phyloP scores from a whole-genome alignment of 805 yeast genomes.

The Wickerhamomyces pijperi region DNA sequence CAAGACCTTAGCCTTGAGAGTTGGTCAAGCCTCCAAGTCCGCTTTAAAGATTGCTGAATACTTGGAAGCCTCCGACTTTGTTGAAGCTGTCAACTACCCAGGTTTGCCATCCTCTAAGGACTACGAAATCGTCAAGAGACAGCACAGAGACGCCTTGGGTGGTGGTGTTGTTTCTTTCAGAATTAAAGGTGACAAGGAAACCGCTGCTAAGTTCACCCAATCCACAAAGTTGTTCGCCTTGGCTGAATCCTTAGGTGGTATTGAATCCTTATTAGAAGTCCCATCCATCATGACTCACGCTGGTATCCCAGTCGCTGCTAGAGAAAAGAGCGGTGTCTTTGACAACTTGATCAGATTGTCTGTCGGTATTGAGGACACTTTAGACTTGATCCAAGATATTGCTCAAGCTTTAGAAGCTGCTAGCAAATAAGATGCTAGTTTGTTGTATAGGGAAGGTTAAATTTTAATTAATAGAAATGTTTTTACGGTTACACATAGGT shows the following conservation, averaged over 20 bases:
- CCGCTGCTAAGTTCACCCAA: conserved; percentile 65
- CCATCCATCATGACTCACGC: conserved; percentile 92
- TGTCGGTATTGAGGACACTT: conserved; percentile 80
- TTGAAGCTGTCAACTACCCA: conserved; percentile 70
- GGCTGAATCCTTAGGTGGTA: conserved; percentile 88
- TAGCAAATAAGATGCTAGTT: conserved; percentile 1
- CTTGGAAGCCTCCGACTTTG: conserved; percentile 38
- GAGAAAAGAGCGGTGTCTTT: conserved; percentile 71
- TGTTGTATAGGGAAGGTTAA: no score
- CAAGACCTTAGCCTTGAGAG: conserved; percentile 77
- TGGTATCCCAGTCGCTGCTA: conserved; percentile 69
- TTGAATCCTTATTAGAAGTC: conserved; percentile 75
- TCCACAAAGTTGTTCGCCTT: conserved; percentile 68
- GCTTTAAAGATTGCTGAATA: conserved; percentile 65
- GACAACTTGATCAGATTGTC: conserved; percentile 76
- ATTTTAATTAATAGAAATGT: no score
- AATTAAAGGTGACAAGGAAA: conserved; percentile 70
- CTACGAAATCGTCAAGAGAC: conserved; percentile 53
- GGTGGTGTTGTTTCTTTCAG: conserved; percentile 91
- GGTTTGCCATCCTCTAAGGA: conserved; percentile 59
- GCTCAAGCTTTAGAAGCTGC: conserved; percentile 45
- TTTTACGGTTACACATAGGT: no score
- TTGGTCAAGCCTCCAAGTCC: conserved; percentile 50
- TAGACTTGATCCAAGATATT: conserved; percentile 64
- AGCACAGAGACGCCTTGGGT: conserved; percentile 77